Conservation (phyloP, 2,329 filamentous ascomycete genomes). For the Pyricularia pennisetigena region DNA sequence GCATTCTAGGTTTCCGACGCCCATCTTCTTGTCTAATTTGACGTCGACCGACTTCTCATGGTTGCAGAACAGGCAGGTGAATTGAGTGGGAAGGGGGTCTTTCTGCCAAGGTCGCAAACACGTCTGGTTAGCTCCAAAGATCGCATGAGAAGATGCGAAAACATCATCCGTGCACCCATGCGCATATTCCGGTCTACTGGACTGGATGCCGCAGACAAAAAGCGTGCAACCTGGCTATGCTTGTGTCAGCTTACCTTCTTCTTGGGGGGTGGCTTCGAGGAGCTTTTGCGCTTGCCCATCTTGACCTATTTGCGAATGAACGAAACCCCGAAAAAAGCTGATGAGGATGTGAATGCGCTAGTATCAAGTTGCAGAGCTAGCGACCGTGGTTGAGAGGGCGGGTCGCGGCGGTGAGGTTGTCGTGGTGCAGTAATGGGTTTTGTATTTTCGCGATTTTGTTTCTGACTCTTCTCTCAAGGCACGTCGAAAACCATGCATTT, state of each 20-base stretch:
- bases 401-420: neutral
- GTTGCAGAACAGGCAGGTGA: conserved; percentile 97
- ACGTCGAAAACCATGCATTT: neutral
- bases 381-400: neutral
- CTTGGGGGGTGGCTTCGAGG: conserved; percentile 68
- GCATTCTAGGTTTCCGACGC: conserved; percentile 76
- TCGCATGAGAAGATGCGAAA: neutral
- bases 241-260: conserved; percentile 53
- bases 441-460: neutral
- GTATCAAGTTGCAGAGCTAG: neutral
- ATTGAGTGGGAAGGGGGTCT: conserved; percentile 72
- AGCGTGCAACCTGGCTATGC: neutral
- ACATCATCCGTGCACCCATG: neutral
- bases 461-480: neutral
- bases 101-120: conserved; percentile 1
- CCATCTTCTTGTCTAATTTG: conserved; percentile 88
- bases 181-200: neutral
- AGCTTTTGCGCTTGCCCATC: conserved; percentile 89
- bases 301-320: conserved; percentile 8
- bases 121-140: neutral
- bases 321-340: neutral
- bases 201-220: neutral
- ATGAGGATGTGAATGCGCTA: neutral
- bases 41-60: conserved; percentile 88
- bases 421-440: neutral